Percentiles rank a stretch among this genome's conserved stretches.
phyloP scores from a whole-genome alignment of 2,329 filamentous ascomycete genomes.

The Sclerotinia borealis region DNA sequence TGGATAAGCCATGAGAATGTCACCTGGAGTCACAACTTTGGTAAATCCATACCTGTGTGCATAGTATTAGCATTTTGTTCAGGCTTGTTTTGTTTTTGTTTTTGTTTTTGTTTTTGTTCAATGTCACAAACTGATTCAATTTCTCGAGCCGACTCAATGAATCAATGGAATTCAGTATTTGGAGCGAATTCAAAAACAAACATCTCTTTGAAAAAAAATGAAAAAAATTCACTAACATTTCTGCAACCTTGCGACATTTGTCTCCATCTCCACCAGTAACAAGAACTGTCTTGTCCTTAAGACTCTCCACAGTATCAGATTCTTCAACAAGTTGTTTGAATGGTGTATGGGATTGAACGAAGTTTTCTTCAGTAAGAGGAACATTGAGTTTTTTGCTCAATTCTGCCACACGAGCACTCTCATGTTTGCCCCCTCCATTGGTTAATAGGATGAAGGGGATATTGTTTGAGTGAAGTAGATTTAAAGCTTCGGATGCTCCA shows the following conservation, averaged over 20 bases:
- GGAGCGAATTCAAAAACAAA: not conserved
- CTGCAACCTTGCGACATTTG: slow-evolving; percentile 53
- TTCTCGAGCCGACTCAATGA: not conserved
- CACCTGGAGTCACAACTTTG: slow-evolving; percentile 77
- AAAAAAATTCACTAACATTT: slow-evolving; percentile 37
- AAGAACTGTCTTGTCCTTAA: slow-evolving; percentile 61
- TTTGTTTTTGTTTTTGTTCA: not conserved
- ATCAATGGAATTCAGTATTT: not conserved
- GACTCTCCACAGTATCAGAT: slow-evolving; percentile 44
- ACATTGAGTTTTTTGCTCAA: slow-evolving; percentile 61
- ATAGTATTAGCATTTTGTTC: slow-evolving; percentile 14
- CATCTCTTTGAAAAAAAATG: slow-evolving; percentile 17
- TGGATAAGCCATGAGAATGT: slow-evolving; percentile 69
- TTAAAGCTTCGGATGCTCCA: slow-evolving; percentile 67
- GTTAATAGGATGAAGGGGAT: slow-evolving; percentile 94
- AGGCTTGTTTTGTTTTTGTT: no score
- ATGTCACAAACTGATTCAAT: not conserved
- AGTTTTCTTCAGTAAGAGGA: slow-evolving; percentile 58
- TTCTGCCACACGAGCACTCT: slow-evolving; percentile 65
- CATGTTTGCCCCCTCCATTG: slow-evolving; percentile 86
- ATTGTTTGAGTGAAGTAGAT: slow-evolving; percentile 63
- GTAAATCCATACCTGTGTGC: slow-evolving; percentile 61
- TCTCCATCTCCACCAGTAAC: slow-evolving; percentile 55
- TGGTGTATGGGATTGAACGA: slow-evolving; percentile 88
- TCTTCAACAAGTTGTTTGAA: slow-evolving; percentile 65